Percentiles rank a stretch among this genome's conserved stretches.
Conservation (phyloP, 163 green algal species). For the Coccomyxa subellipsoidea region DNA sequence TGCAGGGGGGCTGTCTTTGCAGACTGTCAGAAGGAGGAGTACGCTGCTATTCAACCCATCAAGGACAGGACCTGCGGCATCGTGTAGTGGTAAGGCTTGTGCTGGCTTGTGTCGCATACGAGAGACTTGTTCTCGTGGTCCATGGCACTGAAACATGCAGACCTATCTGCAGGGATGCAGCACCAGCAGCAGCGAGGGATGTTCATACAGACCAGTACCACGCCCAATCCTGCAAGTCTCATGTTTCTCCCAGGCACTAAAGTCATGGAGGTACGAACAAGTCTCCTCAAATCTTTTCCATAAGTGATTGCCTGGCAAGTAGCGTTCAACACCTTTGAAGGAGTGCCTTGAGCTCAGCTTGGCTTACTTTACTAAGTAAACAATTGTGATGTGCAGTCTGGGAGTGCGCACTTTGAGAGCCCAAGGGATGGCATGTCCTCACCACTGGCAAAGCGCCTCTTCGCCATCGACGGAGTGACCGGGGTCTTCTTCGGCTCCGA, state of each 20-base stretch:
- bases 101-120: background rate
- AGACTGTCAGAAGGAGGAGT: background rate
- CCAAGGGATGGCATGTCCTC: slow-evolving; percentile 85
- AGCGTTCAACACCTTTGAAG: background rate
- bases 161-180: background rate
- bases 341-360: background rate
- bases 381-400: slow-evolving; percentile 7
- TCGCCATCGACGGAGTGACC: slow-evolving; percentile 87
- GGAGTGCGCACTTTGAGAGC: slow-evolving; percentile 55
- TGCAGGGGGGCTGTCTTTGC: background rate
- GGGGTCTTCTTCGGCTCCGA: slow-evolving; percentile 94
- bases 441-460: slow-evolving; percentile 90
- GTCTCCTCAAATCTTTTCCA: background rate
- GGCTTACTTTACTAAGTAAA: background rate
- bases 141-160: background rate
- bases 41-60: background rate
- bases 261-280: slow-evolving; percentile 75
- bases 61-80: background rate
- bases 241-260: slow-evolving; percentile 94
- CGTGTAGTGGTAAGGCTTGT: background rate
- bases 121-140: background rate
- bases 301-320: too few species aligned
- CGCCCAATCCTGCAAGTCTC: slow-evolving; percentile 92
- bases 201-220: slow-evolving; percentile 98
- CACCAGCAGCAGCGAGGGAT: slow-evolving; percentile 54